Base-by-base conservation (phyloP, 345 rosid genomes). In the Salix caprea region DNA sequence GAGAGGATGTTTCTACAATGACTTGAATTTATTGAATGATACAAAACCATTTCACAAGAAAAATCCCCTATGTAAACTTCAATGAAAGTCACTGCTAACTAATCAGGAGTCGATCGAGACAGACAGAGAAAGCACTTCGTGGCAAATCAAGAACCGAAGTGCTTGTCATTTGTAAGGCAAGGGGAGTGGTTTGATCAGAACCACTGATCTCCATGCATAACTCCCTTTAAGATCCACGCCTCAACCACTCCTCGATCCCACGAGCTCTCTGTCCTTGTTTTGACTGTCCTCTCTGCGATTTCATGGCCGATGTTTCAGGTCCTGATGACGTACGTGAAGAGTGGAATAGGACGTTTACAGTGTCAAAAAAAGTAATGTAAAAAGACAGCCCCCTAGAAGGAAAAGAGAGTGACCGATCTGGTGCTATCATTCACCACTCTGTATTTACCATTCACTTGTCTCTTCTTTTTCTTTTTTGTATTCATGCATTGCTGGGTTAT, bases 231-330 rank as follows among this genome's bases (percentile, higher is more conserved):
- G 44, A 74, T 46, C 42, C 18, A 5, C 7, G 13, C 23, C 52
- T 7, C 36, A 65, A 19, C 65, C 42, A 75, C 5, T 19, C 44
- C 58, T 28, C 61, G 21, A 71, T 58, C 48, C 68, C 73, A 60
- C 48, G 18, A 65, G 37, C 78, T 54, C 44, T 12, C 34, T 54
- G 67, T 44, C 78, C 54, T 10, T n/a, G 30, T 42, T 71, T 56
- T 42, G 81, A 77, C 58, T 65, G 66, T 69, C 40, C 32, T 62
- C 78, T 79, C 76, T 75, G 79, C 82, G 79, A 64, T 16, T 76
- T 76, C 74, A 56, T 76, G 80, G 75, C 79, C 81, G 56, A 71
- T 76, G 75, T 81, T 77, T 77, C 83, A 74, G 81, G 78, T 56
- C 73, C 23, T 73, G 71, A 56, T 69, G 66, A 67, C 65, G 79